Evolutionary conservation across 2,329 filamentous ascomycete genomes (phyloP), one percentile per base, ranked within the genome.

Genomic region (Parafenestella ontariensis): DNA sequence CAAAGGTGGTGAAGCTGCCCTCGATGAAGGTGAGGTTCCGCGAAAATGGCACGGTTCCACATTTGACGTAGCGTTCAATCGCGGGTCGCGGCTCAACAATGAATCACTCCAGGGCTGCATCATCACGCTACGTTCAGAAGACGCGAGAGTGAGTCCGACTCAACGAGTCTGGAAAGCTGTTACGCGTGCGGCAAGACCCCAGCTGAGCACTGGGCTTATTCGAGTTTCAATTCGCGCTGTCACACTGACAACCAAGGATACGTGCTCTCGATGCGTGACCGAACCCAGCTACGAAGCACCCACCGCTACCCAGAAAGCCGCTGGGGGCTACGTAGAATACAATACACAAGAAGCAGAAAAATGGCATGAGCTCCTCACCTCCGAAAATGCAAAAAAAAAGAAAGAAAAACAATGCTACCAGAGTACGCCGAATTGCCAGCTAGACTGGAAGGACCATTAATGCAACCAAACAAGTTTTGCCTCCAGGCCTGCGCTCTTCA

Each of bases 291-390:
- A 2, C 11, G 6, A 23, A 15, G 37, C 21, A 21, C 20, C 17
- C 13, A 24, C 15, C 15, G 37, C 37, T 40, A 24, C 15, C 21
- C 17, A 40, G 20, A n/a, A 13, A 15, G 15, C 20, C 37, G 5
- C 37, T 5, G 11, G 49, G 44, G 59, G 62, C 37, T 49, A 59
- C 65, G 51, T 70, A 70, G 52, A 65, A 66, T 70, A 70, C 66
- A 70, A 34, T 52, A 53, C 57, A 33, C 43, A 49, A 55, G 52
- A 64, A 51, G 54, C 48, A 50, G 43, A 62, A 59, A 37, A 57
- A 60, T 48, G 21, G 21, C 5, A 23, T 21, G 21, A 3, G 21
- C 11, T 10, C 13, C 3, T 15, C 13, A 34, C 37, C 11, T 8
- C 4, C 15, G 20, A 40, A 40, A 7, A 40, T 40, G 37, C 37